phyloP scores from a whole-genome alignment of 306 rosid genomes.

The Gynostemma pentaphyllum region DNA sequence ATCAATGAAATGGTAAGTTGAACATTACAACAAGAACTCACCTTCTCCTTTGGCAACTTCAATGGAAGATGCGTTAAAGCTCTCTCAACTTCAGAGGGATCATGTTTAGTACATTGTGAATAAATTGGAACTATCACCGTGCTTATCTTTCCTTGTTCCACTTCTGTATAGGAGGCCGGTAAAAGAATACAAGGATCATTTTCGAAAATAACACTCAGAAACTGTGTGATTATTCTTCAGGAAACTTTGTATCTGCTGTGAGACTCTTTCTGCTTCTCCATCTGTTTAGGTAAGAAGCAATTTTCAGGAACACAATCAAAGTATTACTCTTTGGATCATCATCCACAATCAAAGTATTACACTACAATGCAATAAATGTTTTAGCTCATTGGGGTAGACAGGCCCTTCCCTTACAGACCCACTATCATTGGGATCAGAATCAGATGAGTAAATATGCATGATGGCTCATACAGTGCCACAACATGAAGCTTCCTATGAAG shows the following conservation, averaged over 20 bases:
- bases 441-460: neutral
- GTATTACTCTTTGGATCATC: neutral
- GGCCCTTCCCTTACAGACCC: neutral
- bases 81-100: neutral
- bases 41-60: constrained; percentile 3
- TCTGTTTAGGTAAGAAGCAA: neutral
- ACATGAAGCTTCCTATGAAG: constrained; percentile 11
- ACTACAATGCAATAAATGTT: constrained; percentile 11
- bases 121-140: neutral
- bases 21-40: neutral
- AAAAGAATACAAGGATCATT: constrained; percentile 1
- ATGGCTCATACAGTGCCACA: neutral
- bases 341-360: neutral
- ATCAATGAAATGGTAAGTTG: neutral
- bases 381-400: neutral
- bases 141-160: neutral
- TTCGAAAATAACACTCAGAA: neutral
- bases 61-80: no score
- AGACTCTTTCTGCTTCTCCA: neutral
- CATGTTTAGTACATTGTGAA: neutral
- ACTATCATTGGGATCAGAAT: neutral
- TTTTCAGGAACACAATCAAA: constrained; percentile 3
- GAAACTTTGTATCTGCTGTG: neutral
- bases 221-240: neutral
- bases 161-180: neutral